phyloP scores from a whole-genome alignment of 148 eudicot species.

The Rhododendron simsii region DNA sequence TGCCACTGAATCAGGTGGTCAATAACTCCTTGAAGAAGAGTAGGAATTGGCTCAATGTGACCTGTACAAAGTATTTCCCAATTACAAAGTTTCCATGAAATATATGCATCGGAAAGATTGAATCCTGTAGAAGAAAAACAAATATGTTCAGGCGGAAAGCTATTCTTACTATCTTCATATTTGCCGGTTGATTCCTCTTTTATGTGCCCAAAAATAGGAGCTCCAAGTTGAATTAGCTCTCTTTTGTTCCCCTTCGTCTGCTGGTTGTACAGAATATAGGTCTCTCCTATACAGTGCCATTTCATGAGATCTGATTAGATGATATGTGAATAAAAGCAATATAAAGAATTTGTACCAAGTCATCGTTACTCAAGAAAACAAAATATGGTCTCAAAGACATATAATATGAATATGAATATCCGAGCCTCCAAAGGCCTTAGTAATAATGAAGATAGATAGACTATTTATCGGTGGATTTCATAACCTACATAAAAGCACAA shows the following conservation, averaged over 20 bases:
- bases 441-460: neutral
- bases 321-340: neutral
- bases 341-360: neutral
- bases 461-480: neutral
- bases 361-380: neutral
- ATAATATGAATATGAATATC: neutral
- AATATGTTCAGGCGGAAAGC: neutral
- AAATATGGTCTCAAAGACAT: neutral
- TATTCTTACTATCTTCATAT: slow-evolving; percentile 47
- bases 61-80: slow-evolving; percentile 37
- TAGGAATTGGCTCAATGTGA: slow-evolving; percentile 73
- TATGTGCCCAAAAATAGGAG: slow-evolving; percentile 68
- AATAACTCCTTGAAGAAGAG: slow-evolving; percentile 67
- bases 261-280: slow-evolving; percentile 79
- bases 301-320: slow-evolving; percentile 2
- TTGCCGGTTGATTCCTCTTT: slow-evolving; percentile 50
- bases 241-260: slow-evolving; percentile 77
- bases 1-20: slow-evolving; percentile 85
- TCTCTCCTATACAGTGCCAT: slow-evolving; percentile 58
- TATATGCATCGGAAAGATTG: neutral
- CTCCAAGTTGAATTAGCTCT: slow-evolving; percentile 90
- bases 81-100: slow-evolving; percentile 6
- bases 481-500: neutral
- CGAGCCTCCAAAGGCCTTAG: neutral
- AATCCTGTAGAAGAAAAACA: neutral